Conservation (phyloP, 306 rosid species). For the Chamaecrista fasciculata region DNA sequence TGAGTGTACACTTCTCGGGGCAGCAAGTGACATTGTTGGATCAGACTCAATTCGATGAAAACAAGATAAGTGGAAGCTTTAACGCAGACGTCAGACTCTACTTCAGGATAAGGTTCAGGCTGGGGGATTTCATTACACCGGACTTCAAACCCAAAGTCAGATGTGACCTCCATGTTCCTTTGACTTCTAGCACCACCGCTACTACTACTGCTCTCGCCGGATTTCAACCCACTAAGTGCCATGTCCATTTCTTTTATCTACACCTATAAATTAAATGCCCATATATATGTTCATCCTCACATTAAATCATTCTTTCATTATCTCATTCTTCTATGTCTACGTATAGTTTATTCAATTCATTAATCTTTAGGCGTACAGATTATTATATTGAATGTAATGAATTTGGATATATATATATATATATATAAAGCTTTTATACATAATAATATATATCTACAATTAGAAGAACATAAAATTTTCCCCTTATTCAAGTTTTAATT, state of each 20-base stretch:
- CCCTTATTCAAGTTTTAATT: too few relatives aligned
- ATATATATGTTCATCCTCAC: background rate
- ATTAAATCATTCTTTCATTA: too few relatives aligned
- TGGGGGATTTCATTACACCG: slow-evolving; percentile 31
- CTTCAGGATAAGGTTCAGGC: slow-evolving; percentile 43
- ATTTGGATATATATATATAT: background rate
- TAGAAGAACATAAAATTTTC: too few relatives aligned
- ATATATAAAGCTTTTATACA: background rate
- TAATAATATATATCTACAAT: too few relatives aligned
- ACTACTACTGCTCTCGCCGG: too few relatives aligned
- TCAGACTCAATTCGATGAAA: slow-evolving; percentile 22
- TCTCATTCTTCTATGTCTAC: background rate
- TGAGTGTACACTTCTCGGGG: slow-evolving; percentile 42
- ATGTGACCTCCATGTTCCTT: slow-evolving; percentile 56
- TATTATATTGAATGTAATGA: background rate
- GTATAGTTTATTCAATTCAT: background rate
- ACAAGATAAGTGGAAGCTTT: slow-evolving; percentile 31
- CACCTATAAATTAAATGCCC: too few relatives aligned
- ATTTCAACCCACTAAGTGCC: slow-evolving; percentile 44
- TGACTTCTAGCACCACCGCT: slow-evolving; percentile 32
- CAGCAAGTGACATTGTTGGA: slow-evolving; percentile 25
- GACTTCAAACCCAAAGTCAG: slow-evolving; percentile 36
- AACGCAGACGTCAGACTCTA: slow-evolving; percentile 45
- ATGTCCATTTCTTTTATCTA: background rate
- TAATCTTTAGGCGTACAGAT: background rate